Percentiles rank a stretch among this genome's conserved stretches.
phyloP scores from a whole-genome alignment of 805 yeast species.

The Metschnikowia matae region DNA sequence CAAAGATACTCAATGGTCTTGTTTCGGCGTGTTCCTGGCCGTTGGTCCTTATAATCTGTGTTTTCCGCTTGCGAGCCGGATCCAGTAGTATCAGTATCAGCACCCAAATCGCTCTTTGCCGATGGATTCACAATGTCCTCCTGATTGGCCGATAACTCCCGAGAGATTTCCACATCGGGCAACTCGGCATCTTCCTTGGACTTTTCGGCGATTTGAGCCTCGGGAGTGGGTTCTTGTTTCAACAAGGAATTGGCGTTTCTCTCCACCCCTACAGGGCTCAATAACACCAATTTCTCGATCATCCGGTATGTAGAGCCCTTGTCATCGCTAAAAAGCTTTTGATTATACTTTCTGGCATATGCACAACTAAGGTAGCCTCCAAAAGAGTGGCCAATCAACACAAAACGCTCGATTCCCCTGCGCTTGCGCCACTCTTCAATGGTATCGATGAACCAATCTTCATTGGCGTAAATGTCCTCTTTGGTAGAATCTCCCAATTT shows the following conservation, averaged over 20 bases:
- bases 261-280: slow-evolving; percentile 44
- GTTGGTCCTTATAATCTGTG: neutral
- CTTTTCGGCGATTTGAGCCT: slow-evolving; percentile 9
- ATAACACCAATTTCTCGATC: slow-evolving; percentile 36
- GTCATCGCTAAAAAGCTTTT: slow-evolving; percentile 15
- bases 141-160: slow-evolving; percentile 23
- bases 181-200: slow-evolving; percentile 16
- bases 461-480: slow-evolving; percentile 33
- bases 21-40: slow-evolving; percentile 17
- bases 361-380: slow-evolving; percentile 44
- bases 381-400: slow-evolving; percentile 42
- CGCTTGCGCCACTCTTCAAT: slow-evolving; percentile 41
- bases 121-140: slow-evolving; percentile 20
- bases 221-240: slow-evolving; percentile 14
- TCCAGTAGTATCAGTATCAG: neutral
- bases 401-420: slow-evolving; percentile 31
- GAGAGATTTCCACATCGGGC: slow-evolving; percentile 13
- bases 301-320: slow-evolving; percentile 20
- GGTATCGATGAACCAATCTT: slow-evolving; percentile 43
- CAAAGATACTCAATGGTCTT: slow-evolving; percentile 39
- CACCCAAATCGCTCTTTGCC: neutral
- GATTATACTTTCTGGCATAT: slow-evolving; percentile 40
- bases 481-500: slow-evolving; percentile 25
- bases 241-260: slow-evolving; percentile 30
- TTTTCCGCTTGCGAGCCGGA: neutral